A percentile compares a stretch with the other conserved stretches of the same genome.
Conservation (phyloP, 2,329 filamentous ascomycete genomes). For the Apiospora arundinis region DNA sequence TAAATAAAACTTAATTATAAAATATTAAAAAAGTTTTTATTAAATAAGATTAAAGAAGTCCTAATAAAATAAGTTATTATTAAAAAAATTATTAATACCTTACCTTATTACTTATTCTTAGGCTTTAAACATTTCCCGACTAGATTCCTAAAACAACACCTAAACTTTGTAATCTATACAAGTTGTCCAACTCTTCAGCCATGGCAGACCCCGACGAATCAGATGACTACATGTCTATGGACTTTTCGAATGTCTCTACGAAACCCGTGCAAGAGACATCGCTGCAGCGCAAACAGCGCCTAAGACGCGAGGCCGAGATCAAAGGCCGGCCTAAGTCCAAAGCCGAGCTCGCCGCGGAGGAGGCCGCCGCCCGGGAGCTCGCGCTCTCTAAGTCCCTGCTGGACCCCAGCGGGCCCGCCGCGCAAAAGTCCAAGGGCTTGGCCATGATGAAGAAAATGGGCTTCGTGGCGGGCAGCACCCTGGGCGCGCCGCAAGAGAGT, state of each 20-base stretch:
- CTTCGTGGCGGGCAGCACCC: slow-evolving; percentile 75
- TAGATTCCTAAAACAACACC: neutral
- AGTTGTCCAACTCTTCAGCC: neutral
- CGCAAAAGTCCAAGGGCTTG: slow-evolving; percentile 80
- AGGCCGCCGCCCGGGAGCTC: slow-evolving; percentile 73
- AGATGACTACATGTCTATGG: slow-evolving; percentile 98
- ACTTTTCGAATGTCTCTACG: slow-evolving; percentile 70
- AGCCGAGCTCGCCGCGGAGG: slow-evolving; percentile 78
- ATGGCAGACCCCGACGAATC: slow-evolving; percentile 59
- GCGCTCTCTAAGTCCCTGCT: slow-evolving; percentile 79
- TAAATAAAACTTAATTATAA: too few relatives aligned
- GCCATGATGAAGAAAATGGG: slow-evolving; percentile 98
- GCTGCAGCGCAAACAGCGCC: slow-evolving; percentile 58
- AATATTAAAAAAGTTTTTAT: too few relatives aligned
- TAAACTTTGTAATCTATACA: neutral
- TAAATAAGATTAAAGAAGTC: too few relatives aligned
- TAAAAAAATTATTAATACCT: too few relatives aligned
- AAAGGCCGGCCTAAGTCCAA: slow-evolving; percentile 78
- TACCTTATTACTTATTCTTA: too few relatives aligned
- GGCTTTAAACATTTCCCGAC: neutral
- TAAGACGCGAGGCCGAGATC: slow-evolving; percentile 69
- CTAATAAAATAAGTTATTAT: too few relatives aligned
- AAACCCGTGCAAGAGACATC: slow-evolving; percentile 62
- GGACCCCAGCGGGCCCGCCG: slow-evolving; percentile 49
- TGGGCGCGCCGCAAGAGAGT: slow-evolving; percentile 69